These are phyloP conservation scores for Fusarium sp. DNA, from an alignment of 2,329 filamentous ascomycete genomes.

Conservation along the genomic window DNA sequence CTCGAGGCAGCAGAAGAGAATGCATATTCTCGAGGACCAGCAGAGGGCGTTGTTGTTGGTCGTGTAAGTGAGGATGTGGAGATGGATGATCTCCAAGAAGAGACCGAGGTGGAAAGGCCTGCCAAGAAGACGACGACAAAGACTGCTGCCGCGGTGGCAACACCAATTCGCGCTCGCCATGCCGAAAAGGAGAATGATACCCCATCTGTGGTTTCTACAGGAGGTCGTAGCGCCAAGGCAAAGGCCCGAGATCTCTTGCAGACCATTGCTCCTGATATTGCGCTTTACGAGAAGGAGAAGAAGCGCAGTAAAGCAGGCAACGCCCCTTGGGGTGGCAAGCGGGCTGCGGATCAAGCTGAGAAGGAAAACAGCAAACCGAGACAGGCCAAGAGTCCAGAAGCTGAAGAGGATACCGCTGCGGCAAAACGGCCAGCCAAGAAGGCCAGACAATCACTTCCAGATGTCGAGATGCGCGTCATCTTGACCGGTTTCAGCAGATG, in stretches of 20 bases:
- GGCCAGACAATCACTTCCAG: constrained; percentile 68
- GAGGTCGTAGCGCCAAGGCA: constrained; percentile 88
- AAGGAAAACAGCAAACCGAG: constrained; percentile 62
- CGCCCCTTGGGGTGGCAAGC: constrained; percentile 71
- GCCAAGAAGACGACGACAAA: constrained; percentile 44
- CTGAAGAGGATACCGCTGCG: constrained; percentile 59
- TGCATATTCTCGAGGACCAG: constrained; percentile 59
- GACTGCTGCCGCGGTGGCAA: constrained; percentile 46
- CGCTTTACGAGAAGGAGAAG: constrained; percentile 91
- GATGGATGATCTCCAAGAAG: constrained; percentile 60
- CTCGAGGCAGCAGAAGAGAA: constrained; percentile 65
- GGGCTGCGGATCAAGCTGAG: constrained; percentile 70
- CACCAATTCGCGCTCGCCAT: constrained; percentile 58
- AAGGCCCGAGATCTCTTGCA: constrained; percentile 84
- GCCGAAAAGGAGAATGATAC: constrained; percentile 86
- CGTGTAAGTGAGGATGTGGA: constrained; percentile 54
- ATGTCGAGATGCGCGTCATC: constrained; percentile 80
- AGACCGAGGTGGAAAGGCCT: constrained; percentile 49
- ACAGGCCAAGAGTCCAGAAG: constrained; percentile 60
- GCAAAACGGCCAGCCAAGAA: constrained; percentile 70
- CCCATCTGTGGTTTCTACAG: constrained; percentile 74
- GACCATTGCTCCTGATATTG: constrained; percentile 84
- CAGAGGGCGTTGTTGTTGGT: constrained; percentile 61
- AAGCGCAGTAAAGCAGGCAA: constrained; percentile 73
- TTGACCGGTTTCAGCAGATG: constrained; percentile 88